A percentile compares a stretch with the other conserved stretches of the same genome.
phyloP scores from a whole-genome alignment of 106 monocot species.

The Dioscorea zingiberensis region DNA sequence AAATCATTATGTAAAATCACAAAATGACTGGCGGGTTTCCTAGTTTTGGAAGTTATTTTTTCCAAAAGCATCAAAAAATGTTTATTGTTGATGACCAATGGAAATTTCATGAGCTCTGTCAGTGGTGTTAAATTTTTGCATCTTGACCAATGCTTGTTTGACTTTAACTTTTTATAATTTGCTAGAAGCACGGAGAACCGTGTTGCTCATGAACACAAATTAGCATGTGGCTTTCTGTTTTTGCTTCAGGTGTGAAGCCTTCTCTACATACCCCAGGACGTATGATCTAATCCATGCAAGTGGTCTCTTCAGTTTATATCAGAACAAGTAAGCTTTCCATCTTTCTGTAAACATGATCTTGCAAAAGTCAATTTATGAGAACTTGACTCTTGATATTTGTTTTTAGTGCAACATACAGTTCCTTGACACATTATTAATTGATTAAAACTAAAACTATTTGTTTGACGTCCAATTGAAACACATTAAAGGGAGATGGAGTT shows the following conservation, averaged over 20 bases:
- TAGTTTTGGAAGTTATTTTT: neutral
- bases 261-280: slow-evolving; percentile 58
- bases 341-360: no score
- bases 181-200: neutral
- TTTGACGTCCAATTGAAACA: no score
- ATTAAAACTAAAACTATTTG: neutral
- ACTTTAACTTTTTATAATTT: neutral
- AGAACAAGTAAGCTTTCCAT: slow-evolving; percentile 34
- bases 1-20: neutral
- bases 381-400: no score
- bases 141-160: neutral
- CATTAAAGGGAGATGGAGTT: no score
- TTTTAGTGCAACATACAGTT: neutral
- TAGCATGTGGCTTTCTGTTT: neutral
- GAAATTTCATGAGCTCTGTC: no score
- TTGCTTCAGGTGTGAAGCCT: slow-evolving; percentile 51
- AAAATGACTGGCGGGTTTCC: slow-evolving; percentile 45
- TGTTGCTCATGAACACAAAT: neutral
- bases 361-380: no score
- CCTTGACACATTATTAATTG: neutral
- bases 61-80: no score
- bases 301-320: slow-evolving; percentile 49
- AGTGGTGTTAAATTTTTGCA: neutral
- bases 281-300: slow-evolving; percentile 60
- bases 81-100: no score